A percentile compares a stretch with the other conserved stretches of the same genome.
Evolutionary conservation across 2,329 filamentous ascomycete genomes (phyloP).

Genomic region (Biscogniauxia mediterranea): DNA sequence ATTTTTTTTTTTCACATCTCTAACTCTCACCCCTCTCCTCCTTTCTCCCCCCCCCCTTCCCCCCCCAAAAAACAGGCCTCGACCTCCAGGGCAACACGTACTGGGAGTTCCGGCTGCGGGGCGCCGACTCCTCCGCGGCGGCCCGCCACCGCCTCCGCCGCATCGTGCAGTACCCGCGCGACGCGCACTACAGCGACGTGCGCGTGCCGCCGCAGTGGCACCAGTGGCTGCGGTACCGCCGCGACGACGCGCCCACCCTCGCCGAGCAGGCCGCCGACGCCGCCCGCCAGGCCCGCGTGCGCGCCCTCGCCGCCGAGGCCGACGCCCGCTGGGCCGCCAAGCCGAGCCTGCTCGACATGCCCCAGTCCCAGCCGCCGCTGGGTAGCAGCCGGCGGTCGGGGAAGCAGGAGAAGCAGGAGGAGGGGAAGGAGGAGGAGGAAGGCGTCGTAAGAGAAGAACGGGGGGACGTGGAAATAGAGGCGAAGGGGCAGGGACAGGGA

Average conservation of each 20-base stretch:
- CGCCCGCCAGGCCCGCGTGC: conserved; percentile 51
- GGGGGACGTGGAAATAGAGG: not conserved
- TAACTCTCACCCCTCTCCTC: too few relatives aligned
- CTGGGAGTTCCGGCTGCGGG: conserved; percentile 63
- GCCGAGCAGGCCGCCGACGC: conserved; percentile 56
- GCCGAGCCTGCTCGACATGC: conserved; percentile 37
- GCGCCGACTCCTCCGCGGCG: conserved; percentile 29
- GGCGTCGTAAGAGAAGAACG: too few relatives aligned
- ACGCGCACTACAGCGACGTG: conserved; percentile 54
- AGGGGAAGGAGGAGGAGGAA: conserved; percentile 6
- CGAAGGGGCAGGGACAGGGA: conserved; percentile 6
- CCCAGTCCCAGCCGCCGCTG: too few relatives aligned
- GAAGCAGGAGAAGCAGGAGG: too few relatives aligned
- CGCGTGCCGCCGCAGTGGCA: conserved; percentile 63
- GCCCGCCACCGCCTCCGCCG: conserved; percentile 52
- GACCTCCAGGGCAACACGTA: conserved; percentile 67
- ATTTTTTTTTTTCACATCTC: too few relatives aligned
- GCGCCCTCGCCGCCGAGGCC: conserved; percentile 56
- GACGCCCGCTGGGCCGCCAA: conserved; percentile 65
- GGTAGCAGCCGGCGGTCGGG: too few relatives aligned
- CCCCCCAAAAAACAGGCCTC: conserved; percentile 48
- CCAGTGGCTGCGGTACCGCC: conserved; percentile 65
- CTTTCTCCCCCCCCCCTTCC: not conserved
- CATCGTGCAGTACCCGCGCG: conserved; percentile 58
- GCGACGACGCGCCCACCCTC: conserved; percentile 52